Evolutionary conservation across 352 stramenopile genomes (phyloP).

Genomic region (Thalassiosira mediterranea): DNA sequence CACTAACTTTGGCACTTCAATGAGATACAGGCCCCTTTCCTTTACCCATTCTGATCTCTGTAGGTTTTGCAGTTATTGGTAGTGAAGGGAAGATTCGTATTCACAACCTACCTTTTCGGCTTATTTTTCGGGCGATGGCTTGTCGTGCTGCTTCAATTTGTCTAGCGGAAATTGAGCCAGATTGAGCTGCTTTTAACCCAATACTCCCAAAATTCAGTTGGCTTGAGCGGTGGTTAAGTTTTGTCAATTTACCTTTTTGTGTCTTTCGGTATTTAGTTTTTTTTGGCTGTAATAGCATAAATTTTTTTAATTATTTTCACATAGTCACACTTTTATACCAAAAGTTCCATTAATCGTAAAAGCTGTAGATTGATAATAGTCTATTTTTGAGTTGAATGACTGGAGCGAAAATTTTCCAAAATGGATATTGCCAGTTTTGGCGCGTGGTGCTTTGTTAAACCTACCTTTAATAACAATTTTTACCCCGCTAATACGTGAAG

Average conservation of each 20-base stretch:
- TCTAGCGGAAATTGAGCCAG: conserved; percentile 25
- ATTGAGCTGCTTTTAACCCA: conserved; percentile 34
- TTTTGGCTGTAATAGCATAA: conserved; percentile 42
- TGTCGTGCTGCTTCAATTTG: conserved; percentile 39
- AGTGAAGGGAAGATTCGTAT: conserved; percentile 29
- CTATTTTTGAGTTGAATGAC: conserved; percentile 40
- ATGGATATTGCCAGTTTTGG: conserved; percentile 26
- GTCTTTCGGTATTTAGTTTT: conserved; percentile 47
- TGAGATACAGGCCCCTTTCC: conserved; percentile 26
- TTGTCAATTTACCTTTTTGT: conserved; percentile 33
- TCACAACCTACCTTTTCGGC: conserved; percentile 31
- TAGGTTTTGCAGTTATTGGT: conserved; percentile 31
- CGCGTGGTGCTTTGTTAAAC: conserved; percentile 30
- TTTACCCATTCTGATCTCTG: conserved; percentile 35
- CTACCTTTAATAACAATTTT: conserved; percentile 37
- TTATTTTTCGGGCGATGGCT: conserved; percentile 29
- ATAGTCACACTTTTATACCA: conserved; percentile 34
- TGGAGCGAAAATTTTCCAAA: conserved; percentile 35
- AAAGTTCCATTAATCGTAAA: conserved; percentile 37
- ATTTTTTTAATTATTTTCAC: conserved; percentile 36
- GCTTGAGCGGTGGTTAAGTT: conserved; percentile 25
- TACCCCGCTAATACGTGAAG: conserved; percentile 22
- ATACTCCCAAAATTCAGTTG: conserved; percentile 22
- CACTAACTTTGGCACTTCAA: conserved; percentile 28
- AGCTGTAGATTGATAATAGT: conserved; percentile 36